Percentiles rank a stretch among this genome's conserved stretches.
Conservation (phyloP, 1,284 basidiomycete species). For the Fomitopsis betulina region DNA sequence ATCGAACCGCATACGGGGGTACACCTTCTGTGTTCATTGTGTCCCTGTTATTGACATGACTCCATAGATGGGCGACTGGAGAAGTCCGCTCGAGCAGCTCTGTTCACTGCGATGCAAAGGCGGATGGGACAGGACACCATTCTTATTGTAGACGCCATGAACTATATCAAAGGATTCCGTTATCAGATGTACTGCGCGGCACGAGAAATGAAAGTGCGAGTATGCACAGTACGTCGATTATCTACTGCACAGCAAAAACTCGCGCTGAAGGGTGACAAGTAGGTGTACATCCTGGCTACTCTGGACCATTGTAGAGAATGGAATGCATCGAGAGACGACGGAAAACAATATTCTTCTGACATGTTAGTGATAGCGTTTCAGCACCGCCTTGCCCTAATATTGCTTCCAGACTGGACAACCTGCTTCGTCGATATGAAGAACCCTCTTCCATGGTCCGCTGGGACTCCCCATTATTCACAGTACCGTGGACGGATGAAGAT, state of each 20-base stretch:
- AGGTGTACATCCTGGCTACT: conserved; percentile 78
- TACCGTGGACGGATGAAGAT: conserved; percentile 71
- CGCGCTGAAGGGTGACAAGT: conserved; percentile 19
- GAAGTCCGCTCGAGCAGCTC: conserved; percentile 82
- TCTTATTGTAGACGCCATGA: conserved; percentile 86
- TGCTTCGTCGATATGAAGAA: conserved; percentile 90
- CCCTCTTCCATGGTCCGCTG: conserved; percentile 96
- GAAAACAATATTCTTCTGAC: conserved; percentile 55
- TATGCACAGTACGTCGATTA: conserved; percentile 77
- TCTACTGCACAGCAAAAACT: background rate
- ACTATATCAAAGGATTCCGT: conserved; percentile 97
- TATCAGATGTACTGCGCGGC: conserved; percentile 98
- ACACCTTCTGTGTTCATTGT: conserved; percentile 20
- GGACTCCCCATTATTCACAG: conserved; percentile 92
- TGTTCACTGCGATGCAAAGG: conserved; percentile 86
- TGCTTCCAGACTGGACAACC: conserved; percentile 73
- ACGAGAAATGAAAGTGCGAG: conserved; percentile 79
- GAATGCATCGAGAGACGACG: conserved; percentile 56
- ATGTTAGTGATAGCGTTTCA: conserved; percentile 54
- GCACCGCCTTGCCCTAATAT: background rate
- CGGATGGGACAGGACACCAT: conserved; percentile 70
- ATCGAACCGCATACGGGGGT: conserved; percentile 75
- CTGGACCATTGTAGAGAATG: conserved; percentile 76
- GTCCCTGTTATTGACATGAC: background rate
- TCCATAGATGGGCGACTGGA: conserved; percentile 73